Base-by-base conservation (phyloP, 177 flowering plant species). In the Vitis hybrid region DNA sequence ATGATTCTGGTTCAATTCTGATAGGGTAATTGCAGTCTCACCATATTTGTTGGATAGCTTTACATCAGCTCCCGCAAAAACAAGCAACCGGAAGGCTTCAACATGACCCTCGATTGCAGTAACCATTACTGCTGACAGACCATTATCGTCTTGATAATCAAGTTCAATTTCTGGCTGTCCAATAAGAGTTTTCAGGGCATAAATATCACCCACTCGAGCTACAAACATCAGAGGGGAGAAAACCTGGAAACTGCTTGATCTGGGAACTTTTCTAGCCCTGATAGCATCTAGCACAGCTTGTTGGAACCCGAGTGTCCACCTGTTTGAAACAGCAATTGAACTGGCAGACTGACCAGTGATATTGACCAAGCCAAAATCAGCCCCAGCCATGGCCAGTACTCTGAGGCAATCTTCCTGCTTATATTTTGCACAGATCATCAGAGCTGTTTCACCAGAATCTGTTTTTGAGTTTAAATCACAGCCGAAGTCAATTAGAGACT, bases 31-130 rank as follows among this genome's bases (percentile, higher is more conserved):
- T 8, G 87, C 89, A 5, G 83, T 86, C 59, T 82, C 82, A n/a
- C 91, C 91, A 53, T 77, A 66, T 67, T 78, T 80, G 76, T 78
- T 84, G 15, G 62, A 12, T 2, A 88, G 79, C 80, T 80, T 83
- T 5, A 90, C 84, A 72, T 88, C 83, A n/a, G 92, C 91, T 12
- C 92, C 92, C 1, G 95, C 87, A 79, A 80, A 83, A 29, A 89
- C 87, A 58, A 90, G 87, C 50, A 84, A 58, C 15, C 87, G 72
- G 71, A 90, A 90, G 39, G 83, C 81, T 50, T 87, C 92, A 13
- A 80, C 86, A 69, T 88, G 86, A 59, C 92, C 92, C 62, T 79
- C 83, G 65, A 70, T 52, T 6, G 91, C 91, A 64, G 95, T 76
- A 67, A 79, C 22, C 88, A 86, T 84, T 3, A 83, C 85, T 3